phyloP scores from a whole-genome alignment of 2,329 filamentous ascomycete species.

The Cercospora beticola region DNA sequence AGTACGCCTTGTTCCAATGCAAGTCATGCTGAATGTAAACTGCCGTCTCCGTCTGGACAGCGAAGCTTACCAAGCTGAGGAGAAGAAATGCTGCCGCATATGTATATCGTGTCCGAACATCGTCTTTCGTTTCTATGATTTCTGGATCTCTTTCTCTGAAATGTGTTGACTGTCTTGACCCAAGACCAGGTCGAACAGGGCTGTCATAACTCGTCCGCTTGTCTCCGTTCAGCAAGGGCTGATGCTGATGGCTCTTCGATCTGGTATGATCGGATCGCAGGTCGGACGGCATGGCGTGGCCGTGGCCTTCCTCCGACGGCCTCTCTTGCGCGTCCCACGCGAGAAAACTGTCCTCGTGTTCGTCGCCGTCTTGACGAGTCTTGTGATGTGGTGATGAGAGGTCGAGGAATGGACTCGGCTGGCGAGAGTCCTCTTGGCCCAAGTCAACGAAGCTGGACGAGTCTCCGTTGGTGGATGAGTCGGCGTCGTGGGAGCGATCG shows the following conservation, averaged over 20 bases:
- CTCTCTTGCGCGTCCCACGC: conserved; percentile 46
- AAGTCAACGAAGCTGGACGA: conserved; percentile 35
- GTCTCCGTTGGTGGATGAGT: conserved; percentile 27
- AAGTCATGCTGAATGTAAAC: conserved; percentile 91
- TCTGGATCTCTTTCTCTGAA: conserved; percentile 77
- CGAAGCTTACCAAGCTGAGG: conserved; percentile 82
- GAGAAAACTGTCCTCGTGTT: conserved; percentile 41
- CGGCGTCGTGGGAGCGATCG: conserved; percentile 27
- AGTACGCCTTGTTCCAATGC: conserved; percentile 97
- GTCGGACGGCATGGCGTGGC: conserved; percentile 51
- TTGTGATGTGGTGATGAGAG: conserved; percentile 27
- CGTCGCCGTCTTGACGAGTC: conserved; percentile 20
- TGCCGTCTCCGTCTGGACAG: conserved; percentile 91
- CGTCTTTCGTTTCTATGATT: conserved; percentile 56
- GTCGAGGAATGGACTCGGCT: conserved; percentile 34
- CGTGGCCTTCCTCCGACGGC: conserved; percentile 28
- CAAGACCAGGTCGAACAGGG: conserved; percentile 44
- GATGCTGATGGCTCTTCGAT: conserved; percentile 38
- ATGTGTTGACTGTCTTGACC: conserved; percentile 60
- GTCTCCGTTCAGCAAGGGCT: conserved; percentile 52
- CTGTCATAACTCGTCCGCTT: conserved; percentile 43
- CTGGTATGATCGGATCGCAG: conserved; percentile 41
- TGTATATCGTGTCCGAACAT: conserved; percentile 78
- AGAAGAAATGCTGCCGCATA: conserved; percentile 82
- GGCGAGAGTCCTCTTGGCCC: conserved; percentile 34